Percentiles rank a stretch among this genome's conserved stretches.
Conservation (phyloP, 2,329 filamentous ascomycete genomes). For the Pseudogymnoascus sp. region DNA sequence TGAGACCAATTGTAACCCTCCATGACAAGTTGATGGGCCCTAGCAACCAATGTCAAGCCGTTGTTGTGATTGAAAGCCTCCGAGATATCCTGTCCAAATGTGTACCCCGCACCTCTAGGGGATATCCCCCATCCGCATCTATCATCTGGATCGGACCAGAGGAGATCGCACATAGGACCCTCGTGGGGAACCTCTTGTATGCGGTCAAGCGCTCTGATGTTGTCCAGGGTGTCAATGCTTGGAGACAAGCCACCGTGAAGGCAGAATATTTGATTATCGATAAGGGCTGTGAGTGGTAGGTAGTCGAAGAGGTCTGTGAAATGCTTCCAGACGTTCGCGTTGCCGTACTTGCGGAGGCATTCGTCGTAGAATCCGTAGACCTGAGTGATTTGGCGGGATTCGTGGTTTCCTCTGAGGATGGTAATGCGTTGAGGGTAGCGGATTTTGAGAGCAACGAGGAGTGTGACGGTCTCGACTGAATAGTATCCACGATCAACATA, state of each 20-base stretch:
- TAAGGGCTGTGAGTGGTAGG: slow-evolving; percentile 68
- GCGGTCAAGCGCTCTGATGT: slow-evolving; percentile 87
- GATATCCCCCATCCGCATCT: slow-evolving; percentile 94
- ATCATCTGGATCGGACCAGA: slow-evolving; percentile 98
- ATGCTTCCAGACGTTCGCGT: slow-evolving; percentile 92
- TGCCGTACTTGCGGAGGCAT: slow-evolving; percentile 91
- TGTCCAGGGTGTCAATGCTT: slow-evolving; percentile 86
- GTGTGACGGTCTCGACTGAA: slow-evolving; percentile 90
- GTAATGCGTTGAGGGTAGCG: slow-evolving; percentile 97
- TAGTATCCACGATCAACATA: slow-evolving; percentile 98
- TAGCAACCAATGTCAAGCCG: slow-evolving; percentile 85
- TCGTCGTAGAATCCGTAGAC: slow-evolving; percentile 99
- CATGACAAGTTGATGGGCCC: slow-evolving; percentile 98
- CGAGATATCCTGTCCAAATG: slow-evolving; percentile 93
- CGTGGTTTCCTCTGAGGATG: slow-evolving; percentile 88
- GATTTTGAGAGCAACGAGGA: slow-evolving; percentile 92
- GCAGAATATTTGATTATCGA: slow-evolving; percentile 57
- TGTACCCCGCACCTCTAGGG: slow-evolving; percentile 88
- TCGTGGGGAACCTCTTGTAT: slow-evolving; percentile 99
- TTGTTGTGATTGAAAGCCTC: slow-evolving; percentile 99
- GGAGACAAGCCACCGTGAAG: slow-evolving; percentile 92
- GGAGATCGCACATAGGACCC: slow-evolving; percentile 95
- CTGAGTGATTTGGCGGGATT: slow-evolving; percentile 92
- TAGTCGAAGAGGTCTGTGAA: slow-evolving; percentile 99
- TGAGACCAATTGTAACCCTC: slow-evolving; percentile 99